Conservation (phyloP, 2,329 filamentous ascomycete genomes). For the Pseudogymnoascus sp. region DNA sequence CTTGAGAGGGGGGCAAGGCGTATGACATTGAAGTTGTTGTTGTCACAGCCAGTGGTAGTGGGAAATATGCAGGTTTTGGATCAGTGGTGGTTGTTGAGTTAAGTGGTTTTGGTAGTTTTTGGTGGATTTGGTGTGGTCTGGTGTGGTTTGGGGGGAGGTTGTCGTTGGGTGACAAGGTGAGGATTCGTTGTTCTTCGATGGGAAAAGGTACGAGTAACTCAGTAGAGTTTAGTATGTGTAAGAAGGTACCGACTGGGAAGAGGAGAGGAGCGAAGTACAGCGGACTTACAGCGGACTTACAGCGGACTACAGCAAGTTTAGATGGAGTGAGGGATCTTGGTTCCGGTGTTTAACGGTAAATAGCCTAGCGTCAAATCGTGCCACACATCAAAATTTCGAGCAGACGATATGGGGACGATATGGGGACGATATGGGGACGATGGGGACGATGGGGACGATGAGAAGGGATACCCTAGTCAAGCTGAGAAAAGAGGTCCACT, state of each 20-base stretch:
- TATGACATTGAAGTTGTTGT: constrained; percentile 8
- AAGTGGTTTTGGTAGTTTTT: background rate
- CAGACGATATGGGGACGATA: background rate
- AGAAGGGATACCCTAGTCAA: background rate
- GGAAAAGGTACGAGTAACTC: background rate
- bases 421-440: too few relatives aligned
- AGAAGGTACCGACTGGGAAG: background rate
- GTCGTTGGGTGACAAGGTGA: background rate
- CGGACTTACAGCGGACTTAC: too few relatives aligned
- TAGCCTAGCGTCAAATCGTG: background rate
- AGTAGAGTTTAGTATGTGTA: background rate
- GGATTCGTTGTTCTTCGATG: background rate
- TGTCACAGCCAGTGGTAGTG: background rate
- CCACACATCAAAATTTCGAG: constrained; percentile 3
- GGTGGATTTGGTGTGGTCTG: background rate
- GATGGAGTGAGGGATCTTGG: constrained; percentile 2
- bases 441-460: too few relatives aligned
- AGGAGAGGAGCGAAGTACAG: background rate
- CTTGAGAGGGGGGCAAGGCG: constrained; percentile 2
- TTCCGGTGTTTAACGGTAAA: constrained; percentile 3
- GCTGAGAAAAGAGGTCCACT: background rate
- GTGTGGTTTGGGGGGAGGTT: background rate
- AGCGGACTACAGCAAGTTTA: background rate
- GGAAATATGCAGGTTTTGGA: background rate
- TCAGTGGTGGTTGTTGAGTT: too few relatives aligned